Evolutionary conservation across 2,329 filamentous ascomycete species (phyloP).

Genomic region (Colletotrichum aenigma): DNA sequence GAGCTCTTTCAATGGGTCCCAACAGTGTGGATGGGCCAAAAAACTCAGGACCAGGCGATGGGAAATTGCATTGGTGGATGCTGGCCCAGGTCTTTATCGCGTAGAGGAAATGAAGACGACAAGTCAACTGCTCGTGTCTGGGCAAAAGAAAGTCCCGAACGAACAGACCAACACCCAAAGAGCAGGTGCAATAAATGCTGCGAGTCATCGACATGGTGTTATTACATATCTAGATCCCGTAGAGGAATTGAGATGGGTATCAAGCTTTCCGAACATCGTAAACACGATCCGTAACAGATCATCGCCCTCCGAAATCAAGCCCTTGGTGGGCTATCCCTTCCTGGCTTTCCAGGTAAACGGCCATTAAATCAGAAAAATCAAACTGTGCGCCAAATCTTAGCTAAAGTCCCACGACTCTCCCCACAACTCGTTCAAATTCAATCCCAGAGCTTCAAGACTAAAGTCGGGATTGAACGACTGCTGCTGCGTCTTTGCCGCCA

Average conservation of each 20-base stretch:
- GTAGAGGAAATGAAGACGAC: background rate
- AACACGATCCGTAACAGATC: background rate
- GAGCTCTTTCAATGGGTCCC: background rate
- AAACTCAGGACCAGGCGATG: background rate
- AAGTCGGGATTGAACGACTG: conserved; percentile 53
- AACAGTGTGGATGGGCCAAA: background rate
- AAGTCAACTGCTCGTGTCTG: background rate
- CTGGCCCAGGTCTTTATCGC: background rate
- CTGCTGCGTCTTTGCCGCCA: conserved; percentile 31
- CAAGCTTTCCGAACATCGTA: conserved; percentile 15
- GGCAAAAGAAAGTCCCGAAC: background rate
- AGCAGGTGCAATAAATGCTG: background rate
- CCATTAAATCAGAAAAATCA: background rate
- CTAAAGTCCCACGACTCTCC: conserved; percentile 52
- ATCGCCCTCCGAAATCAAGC: background rate
- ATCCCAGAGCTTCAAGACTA: conserved; percentile 56
- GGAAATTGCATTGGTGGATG: background rate
- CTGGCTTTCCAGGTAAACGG: background rate
- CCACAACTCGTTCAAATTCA: conserved; percentile 62
- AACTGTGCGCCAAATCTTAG: conserved; percentile 17
- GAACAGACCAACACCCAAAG: background rate
- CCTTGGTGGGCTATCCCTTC: background rate
- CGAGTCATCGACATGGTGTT: conserved; percentile 7
- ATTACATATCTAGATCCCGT: background rate
- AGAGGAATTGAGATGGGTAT: conserved; percentile 19